phyloP scores from a whole-genome alignment of 1,139 yeast genomes.

The Candida tetrigidarum region DNA sequence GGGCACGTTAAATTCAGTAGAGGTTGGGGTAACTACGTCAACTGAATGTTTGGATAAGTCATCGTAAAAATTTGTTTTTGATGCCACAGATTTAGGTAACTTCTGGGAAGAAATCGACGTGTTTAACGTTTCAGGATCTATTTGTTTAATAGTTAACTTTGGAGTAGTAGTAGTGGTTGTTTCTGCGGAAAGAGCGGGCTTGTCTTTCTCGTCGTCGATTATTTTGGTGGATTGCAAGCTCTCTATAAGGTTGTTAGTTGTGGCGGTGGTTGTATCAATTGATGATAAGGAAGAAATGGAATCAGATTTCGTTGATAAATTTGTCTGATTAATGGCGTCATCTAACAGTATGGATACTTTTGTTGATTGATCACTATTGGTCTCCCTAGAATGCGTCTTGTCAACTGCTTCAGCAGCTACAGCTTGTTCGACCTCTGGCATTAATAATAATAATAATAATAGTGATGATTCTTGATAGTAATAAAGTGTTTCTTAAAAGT shows the following conservation, averaged over 20 bases:
- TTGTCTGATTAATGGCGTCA: conserved; percentile 2
- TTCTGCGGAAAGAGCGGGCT: conserved; percentile 5
- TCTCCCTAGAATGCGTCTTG: not conserved
- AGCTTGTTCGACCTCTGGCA: not conserved
- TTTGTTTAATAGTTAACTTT: conserved; percentile 4
- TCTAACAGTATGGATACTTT: not conserved
- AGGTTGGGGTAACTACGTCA: conserved; percentile 7
- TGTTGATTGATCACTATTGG: not conserved
- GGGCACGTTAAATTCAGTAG: conserved; percentile 3
- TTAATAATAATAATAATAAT: not conserved
- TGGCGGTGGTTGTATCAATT: conserved; percentile 31
- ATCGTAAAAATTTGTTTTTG: conserved; percentile 17
- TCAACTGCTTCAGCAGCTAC: not conserved
- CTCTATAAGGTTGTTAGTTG: conserved; percentile 37
- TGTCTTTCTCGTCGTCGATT: conserved; percentile 1
- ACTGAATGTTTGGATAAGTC: conserved; percentile 8
- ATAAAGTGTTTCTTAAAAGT: too few relatives aligned
- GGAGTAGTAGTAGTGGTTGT: conserved; percentile 5
- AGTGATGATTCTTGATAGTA: not conserved
- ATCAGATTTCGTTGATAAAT: conserved; percentile 9
- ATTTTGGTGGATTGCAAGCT: conserved; percentile 27
- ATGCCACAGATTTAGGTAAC: conserved; percentile 17
- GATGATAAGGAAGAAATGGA: conserved; percentile 34
- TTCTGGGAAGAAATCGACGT: conserved; percentile 2
- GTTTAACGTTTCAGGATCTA: conserved; percentile 5